Percentiles rank a stretch among this genome's conserved stretches.
These are phyloP conservation scores for Starmerella vaccinii DNA, from an alignment of 805 yeast genomes.

Conservation along the genomic window DNA sequence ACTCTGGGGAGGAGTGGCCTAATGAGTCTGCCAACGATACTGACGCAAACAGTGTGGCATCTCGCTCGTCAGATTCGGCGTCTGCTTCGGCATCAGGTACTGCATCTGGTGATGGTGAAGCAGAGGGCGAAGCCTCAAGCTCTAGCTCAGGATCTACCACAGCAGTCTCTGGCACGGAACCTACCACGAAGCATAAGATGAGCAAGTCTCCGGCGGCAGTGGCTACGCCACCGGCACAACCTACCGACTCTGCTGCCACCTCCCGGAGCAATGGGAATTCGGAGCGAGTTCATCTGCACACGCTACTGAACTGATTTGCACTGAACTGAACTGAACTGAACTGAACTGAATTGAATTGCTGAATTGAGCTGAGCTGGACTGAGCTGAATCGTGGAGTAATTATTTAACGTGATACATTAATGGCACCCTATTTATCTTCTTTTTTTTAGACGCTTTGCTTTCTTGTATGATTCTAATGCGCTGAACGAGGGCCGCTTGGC, in stretches of 20 bases:
- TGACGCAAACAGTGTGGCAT: background rate
- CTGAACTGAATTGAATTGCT: background rate
- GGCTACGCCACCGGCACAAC: background rate
- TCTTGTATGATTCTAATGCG: slow-evolving; percentile 19
- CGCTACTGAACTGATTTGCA: slow-evolving; percentile 9
- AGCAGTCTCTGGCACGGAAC: background rate
- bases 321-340: background rate
- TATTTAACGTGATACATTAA: background rate
- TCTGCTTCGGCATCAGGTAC: background rate
- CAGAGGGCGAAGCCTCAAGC: background rate
- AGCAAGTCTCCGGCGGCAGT: background rate
- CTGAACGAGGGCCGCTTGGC: background rate
- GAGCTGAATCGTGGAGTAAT: too few species aligned
- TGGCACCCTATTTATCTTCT: background rate
- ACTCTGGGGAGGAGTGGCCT: background rate
- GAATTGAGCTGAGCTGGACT: too few species aligned
- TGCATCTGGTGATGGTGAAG: background rate
- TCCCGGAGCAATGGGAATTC: background rate
- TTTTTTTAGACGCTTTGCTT: slow-evolving; percentile 9
- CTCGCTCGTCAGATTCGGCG: background rate
- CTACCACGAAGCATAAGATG: background rate
- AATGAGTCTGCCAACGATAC: slow-evolving; percentile 1
- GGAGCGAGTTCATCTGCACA: slow-evolving; percentile 12
- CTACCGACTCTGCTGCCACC: background rate
- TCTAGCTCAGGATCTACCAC: background rate